Percentiles rank a stretch among this genome's conserved stretches.
Evolutionary conservation across 2,329 filamentous ascomycete species (phyloP).

Genomic region (Cryphonectria naterciae): DNA sequence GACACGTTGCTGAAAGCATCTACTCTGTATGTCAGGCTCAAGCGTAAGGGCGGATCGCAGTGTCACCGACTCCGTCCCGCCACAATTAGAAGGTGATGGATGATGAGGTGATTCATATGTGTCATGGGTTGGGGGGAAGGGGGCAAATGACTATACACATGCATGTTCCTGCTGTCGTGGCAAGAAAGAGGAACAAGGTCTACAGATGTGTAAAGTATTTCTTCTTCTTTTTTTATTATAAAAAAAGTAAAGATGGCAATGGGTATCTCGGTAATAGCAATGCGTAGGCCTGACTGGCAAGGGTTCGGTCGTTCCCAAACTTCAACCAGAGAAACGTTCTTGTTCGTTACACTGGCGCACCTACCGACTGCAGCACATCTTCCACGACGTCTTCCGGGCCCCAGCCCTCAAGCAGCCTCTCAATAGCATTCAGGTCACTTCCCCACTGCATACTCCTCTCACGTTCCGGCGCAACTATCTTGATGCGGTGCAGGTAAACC

Average conservation of each 20-base stretch:
- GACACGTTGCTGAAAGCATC: neutral
- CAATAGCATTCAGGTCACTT: constrained; percentile 73
- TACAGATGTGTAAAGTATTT: neutral
- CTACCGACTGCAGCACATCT: constrained; percentile 63
- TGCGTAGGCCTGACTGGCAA: neutral
- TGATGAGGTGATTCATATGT: neutral
- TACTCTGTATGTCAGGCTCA: neutral
- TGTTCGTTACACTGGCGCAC: constrained; percentile 51
- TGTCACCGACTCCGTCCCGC: neutral
- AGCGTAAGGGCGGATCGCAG: neutral
- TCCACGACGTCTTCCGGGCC: constrained; percentile 67
- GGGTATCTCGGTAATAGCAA: neutral
- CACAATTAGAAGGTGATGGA: neutral
- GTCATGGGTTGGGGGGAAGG: neutral
- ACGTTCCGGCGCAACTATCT: constrained; percentile 67
- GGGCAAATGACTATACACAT: neutral
- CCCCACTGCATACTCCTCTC: constrained; percentile 95
- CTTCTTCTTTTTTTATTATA: neutral
- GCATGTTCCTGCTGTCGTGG: neutral
- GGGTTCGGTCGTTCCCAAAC: neutral
- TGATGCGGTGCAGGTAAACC: constrained; percentile 83
- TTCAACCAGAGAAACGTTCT: neutral
- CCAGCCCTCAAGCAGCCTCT: constrained; percentile 65
- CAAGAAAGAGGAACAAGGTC: neutral
- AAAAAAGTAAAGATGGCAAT: neutral